These are phyloP conservation scores for Actinomortierella ambigua DNA, from an alignment of 371 early-diverging fungal genomes.

Conservation along the genomic window DNA sequence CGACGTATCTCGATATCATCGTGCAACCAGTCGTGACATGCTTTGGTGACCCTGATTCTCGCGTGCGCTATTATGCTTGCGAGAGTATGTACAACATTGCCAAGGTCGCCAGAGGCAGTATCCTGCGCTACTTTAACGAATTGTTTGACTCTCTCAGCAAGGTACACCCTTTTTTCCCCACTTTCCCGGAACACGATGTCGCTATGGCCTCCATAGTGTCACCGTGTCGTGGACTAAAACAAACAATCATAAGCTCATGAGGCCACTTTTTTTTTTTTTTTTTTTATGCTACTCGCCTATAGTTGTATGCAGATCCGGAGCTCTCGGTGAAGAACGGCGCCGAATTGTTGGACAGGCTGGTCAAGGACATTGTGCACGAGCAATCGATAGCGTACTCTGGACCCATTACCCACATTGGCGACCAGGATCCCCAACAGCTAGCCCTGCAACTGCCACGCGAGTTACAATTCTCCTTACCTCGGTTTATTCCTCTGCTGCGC, in stretches of 20 bases:
- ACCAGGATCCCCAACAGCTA: constrained; percentile 43
- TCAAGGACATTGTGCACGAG: constrained; percentile 94
- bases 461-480: constrained; percentile 78
- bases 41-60: constrained; percentile 84
- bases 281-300: constrained; percentile 5
- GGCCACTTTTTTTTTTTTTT: constrained; percentile 6
- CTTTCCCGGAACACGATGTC: neutral
- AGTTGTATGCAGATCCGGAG: constrained; percentile 86
- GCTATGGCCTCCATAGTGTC: neutral
- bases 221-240: neutral
- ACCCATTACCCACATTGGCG: constrained; percentile 42
- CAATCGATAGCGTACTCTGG: constrained; percentile 70
- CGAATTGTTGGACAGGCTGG: constrained; percentile 83
- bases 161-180: constrained; percentile 50
- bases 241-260: neutral
- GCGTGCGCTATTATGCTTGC: constrained; percentile 93
- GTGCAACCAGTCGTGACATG: constrained; percentile 92
- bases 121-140: constrained; percentile 89
- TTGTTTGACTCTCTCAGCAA: constrained; percentile 92
- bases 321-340: constrained; percentile 88
- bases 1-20: constrained; percentile 71
- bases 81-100: constrained; percentile 96
- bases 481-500: constrained; percentile 87
- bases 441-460: constrained; percentile 36
- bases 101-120: constrained; percentile 86